A percentile compares a stretch with the other conserved stretches of the same genome.
phyloP scores from a whole-genome alignment of 2,329 filamentous ascomycete genomes.

The Colletotrichum spaethianum region DNA sequence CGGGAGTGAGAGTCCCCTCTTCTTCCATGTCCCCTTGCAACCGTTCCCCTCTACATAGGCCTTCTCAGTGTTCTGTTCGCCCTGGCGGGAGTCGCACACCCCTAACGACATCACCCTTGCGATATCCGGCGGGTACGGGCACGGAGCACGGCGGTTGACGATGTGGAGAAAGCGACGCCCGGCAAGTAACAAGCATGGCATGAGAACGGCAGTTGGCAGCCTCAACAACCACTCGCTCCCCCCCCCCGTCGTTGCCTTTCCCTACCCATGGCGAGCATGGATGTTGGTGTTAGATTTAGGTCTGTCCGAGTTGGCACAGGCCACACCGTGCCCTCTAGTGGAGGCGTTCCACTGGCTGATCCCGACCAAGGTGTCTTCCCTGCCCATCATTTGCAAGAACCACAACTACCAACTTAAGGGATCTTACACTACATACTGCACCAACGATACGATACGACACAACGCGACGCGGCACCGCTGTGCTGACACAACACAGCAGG shows the following conservation, averaged over 20 bases:
- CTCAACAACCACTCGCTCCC: background rate
- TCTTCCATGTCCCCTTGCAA: background rate
- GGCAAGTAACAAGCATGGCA: conserved; percentile 24
- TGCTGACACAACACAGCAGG: background rate
- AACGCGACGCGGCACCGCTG: background rate
- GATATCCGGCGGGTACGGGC: conserved; percentile 27
- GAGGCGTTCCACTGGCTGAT: background rate
- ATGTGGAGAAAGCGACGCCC: conserved; percentile 31
- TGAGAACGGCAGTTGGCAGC: conserved; percentile 33
- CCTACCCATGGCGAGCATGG: background rate
- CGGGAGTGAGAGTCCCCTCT: background rate
- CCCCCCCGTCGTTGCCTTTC: conserved; percentile 4
- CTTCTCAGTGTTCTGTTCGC: background rate
- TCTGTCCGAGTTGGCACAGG: conserved; percentile 5
- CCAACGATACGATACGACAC: background rate
- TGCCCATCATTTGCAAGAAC: conserved; percentile 13
- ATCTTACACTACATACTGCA: background rate
- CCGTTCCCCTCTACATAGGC: background rate
- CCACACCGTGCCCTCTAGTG: conserved; percentile 2
- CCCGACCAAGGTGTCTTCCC: background rate
- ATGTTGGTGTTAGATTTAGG: background rate
- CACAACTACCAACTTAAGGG: background rate
- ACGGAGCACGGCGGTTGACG: conserved; percentile 29
- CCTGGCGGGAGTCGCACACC: background rate
- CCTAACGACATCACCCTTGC: background rate